These are phyloP conservation scores for Vaccinium darrowii DNA, from an alignment of 148 eudicot genomes.

Conservation along the genomic window DNA sequence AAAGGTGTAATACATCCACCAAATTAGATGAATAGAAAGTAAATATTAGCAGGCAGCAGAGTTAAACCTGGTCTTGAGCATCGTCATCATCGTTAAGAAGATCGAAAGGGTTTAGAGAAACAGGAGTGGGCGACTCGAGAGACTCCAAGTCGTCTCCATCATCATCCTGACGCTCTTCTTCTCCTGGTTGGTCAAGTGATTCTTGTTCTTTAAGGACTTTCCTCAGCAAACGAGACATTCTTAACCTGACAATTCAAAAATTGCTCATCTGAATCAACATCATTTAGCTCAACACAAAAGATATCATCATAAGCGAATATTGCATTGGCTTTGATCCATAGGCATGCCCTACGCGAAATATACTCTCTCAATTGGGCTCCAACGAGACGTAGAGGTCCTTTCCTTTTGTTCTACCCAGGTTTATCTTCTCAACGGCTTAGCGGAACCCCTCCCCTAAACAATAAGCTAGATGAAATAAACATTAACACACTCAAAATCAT, in stretches of 20 bases:
- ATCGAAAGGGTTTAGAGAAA: constrained; percentile 37
- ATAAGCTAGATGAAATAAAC: background rate
- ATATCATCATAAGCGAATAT: background rate
- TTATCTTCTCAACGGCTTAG: background rate
- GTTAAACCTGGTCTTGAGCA: constrained; percentile 23
- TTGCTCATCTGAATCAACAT: background rate
- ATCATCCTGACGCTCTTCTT: background rate
- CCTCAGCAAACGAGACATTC: constrained; percentile 8
- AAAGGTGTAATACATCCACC: background rate
- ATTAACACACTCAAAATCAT: background rate
- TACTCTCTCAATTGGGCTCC: background rate
- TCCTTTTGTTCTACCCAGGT: background rate
- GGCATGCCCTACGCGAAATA: background rate
- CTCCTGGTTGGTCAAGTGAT: background rate
- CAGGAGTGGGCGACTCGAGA: constrained; percentile 13
- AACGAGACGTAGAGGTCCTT: background rate
- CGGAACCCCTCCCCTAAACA: background rate
- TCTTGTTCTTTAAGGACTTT: constrained; percentile 13
- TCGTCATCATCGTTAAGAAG: constrained; percentile 38
- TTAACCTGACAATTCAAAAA: background rate
- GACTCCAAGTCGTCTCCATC: constrained; percentile 32
- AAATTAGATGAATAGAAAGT: background rate
- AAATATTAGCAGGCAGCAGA: background rate
- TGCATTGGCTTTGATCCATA: background rate
- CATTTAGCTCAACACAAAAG: background rate